Evolutionary conservation across 2,329 filamentous ascomycete genomes (phyloP).

Genomic region (Fusarium sp.): DNA sequence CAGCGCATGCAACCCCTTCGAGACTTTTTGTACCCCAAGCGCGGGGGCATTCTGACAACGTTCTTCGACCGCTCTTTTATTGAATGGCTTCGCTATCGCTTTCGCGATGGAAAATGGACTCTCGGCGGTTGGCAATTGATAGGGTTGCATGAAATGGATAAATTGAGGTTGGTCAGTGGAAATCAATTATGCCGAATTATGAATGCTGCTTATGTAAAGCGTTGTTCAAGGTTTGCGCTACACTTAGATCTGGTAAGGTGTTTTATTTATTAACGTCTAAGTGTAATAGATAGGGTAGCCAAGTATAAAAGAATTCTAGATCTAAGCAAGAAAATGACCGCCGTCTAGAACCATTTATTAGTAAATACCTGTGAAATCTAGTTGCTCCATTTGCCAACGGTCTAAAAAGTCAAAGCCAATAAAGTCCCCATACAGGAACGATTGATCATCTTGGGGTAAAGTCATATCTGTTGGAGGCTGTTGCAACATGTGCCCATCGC

Average conservation of each 20-base stretch:
- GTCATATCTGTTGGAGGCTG: accelerated
- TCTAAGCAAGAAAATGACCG: neutral
- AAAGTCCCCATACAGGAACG: neutral
- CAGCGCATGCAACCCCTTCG: constrained; percentile 48
- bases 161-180: neutral
- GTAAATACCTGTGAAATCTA: constrained; percentile 12
- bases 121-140: neutral
- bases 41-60: constrained; percentile 14
- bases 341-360: neutral
- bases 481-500: neutral
- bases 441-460: neutral
- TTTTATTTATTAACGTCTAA: neutral
- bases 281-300: neutral
- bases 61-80: neutral
- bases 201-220: neutral
- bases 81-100: neutral
- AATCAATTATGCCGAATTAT: neutral
- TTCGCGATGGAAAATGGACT: neutral
- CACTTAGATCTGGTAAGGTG: neutral
- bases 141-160: neutral
- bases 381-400: constrained; percentile 17
- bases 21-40: constrained; percentile 48
- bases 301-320: no score
- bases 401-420: constrained; percentile 8
- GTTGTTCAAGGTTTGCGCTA: neutral